Evolutionary conservation across 2,329 filamentous ascomycete genomes (phyloP), one percentile per base, ranked within the genome.

Genomic region (Bipolaris oryzae): DNA sequence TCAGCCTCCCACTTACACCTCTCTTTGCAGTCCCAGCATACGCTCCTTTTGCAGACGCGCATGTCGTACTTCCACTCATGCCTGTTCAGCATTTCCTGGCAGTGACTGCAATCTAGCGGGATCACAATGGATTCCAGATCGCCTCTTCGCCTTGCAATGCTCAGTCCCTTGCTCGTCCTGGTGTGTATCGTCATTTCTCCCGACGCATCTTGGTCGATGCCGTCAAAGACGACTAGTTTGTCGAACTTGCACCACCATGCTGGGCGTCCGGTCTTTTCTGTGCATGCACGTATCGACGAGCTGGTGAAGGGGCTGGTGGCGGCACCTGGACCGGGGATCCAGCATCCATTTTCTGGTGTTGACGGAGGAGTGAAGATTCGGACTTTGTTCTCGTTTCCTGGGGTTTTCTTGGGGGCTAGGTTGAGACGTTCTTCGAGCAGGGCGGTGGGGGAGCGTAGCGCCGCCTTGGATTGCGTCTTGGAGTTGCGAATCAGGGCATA

Each of bases 171-270:
- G 46, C 67, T 70, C 3, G 67, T 71, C 0, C 72, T 61, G 3
- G 72, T 71, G 7, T 44, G 49, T 6, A 70, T 58, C 39, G 50
- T 65, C 43, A 57, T 1, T 3, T 64, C 53, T 1, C 57, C 68
- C 18, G 62, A 37, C 2, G 48, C 60, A 6, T 38, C 13, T 3
- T 48, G 50, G 5, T 68, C 63, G 1, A 69, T 39, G 1, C 72
- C 73, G 37, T 75, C 72, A 18, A 74, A 74, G 0, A 75, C 64
- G 4, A 74, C 72, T 1, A 75, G 60, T 46, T 69, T 71, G 39
- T 75, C 73, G 33, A 69, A 61, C 43, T 74, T 74, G 49, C 73
- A 75, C 73, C 73, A 75, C 73, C 73, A 75, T 4, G 71, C 67
- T 1, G 73, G 69, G 2, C 67, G 57, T 5, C 57, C 45, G 2